phyloP scores from a whole-genome alignment of 1,284 basidiomycete species.

The Somion occarium region DNA sequence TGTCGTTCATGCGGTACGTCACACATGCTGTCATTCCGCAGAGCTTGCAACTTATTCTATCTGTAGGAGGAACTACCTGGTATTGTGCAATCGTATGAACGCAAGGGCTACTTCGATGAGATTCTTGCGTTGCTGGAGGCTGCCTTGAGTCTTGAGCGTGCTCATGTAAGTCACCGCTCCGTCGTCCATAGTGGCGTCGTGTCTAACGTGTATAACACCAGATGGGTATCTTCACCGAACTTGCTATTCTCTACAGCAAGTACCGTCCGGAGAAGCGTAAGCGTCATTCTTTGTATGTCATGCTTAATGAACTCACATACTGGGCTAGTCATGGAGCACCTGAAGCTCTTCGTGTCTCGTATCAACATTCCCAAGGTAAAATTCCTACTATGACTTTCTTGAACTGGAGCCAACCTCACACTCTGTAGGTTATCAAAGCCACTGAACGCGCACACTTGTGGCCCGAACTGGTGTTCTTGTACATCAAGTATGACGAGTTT shows the following conservation, averaged over 20 bases:
- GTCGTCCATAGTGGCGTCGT: not conserved
- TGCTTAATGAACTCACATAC: constrained; percentile 1
- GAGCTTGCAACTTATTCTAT: not conserved
- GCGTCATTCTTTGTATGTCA: constrained; percentile 23
- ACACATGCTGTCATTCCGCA: not conserved
- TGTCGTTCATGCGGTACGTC: constrained; percentile 80
- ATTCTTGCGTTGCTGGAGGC: constrained; percentile 90
- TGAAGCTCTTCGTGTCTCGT: constrained; percentile 95
- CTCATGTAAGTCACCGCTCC: constrained; percentile 63
- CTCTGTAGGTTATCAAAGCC: constrained; percentile 80
- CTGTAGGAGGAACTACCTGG: constrained; percentile 81
- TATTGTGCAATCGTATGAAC: constrained; percentile 86
- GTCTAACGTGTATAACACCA: constrained; percentile 21
- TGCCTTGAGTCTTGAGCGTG: constrained; percentile 92
- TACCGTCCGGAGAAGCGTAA: constrained; percentile 90
- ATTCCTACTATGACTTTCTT: not conserved
- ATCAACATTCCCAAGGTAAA: constrained; percentile 86
- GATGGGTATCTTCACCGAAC: constrained; percentile 93
- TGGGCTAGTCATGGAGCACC: constrained; percentile 92
- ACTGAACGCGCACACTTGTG: constrained; percentile 97
- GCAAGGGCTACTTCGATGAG: constrained; percentile 92
- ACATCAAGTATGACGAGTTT: constrained; percentile 97
- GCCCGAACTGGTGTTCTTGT: constrained; percentile 98
- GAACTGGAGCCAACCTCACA: constrained; percentile 7
- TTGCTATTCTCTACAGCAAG: constrained; percentile 94